Conservation (phyloP, 148 eudicot species). For the Fagopyrum esculentum region DNA sequence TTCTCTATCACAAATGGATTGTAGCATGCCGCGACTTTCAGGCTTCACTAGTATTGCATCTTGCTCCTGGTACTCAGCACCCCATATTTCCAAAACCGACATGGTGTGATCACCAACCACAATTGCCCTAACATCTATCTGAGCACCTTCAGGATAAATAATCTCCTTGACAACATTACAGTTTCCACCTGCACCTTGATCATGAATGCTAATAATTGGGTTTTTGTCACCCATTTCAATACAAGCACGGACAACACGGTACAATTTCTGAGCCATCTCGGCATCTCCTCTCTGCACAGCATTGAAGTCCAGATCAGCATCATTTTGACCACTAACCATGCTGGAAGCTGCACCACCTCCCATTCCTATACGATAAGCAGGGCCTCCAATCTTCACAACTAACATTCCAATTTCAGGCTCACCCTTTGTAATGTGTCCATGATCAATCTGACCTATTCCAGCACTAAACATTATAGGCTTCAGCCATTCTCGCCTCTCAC, state of each 20-base stretch:
- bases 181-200: slow-evolving; percentile 96
- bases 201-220: slow-evolving; percentile 85
- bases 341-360: slow-evolving; percentile 98
- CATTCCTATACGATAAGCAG: slow-evolving; percentile 94
- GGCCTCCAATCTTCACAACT: slow-evolving; percentile 91
- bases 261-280: slow-evolving; percentile 87
- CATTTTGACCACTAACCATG: slow-evolving; percentile 92
- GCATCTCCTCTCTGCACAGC: slow-evolving; percentile 99
- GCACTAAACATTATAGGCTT: slow-evolving; percentile 93
- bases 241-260: slow-evolving; percentile 88
- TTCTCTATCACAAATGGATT: slow-evolving; percentile 65
- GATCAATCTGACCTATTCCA: slow-evolving; percentile 87
- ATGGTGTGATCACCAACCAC: slow-evolving; percentile 89
- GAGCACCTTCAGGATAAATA: slow-evolving; percentile 81
- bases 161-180: slow-evolving; percentile 95
- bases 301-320: slow-evolving; percentile 85
- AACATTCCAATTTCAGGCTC: slow-evolving; percentile 84
- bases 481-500: slow-evolving; percentile 88
- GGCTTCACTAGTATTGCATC: slow-evolving; percentile 86
- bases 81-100: slow-evolving; percentile 95
- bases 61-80: slow-evolving; percentile 96
- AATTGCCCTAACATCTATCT: slow-evolving; percentile 72
- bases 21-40: slow-evolving; percentile 53
- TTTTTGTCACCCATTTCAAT: slow-evolving; percentile 82
- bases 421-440: slow-evolving; percentile 60